Evolutionary conservation across 2,329 filamentous ascomycete species (phyloP), one percentile per base, ranked within the genome.

Genomic region (Fusarium albosuccineum): DNA sequence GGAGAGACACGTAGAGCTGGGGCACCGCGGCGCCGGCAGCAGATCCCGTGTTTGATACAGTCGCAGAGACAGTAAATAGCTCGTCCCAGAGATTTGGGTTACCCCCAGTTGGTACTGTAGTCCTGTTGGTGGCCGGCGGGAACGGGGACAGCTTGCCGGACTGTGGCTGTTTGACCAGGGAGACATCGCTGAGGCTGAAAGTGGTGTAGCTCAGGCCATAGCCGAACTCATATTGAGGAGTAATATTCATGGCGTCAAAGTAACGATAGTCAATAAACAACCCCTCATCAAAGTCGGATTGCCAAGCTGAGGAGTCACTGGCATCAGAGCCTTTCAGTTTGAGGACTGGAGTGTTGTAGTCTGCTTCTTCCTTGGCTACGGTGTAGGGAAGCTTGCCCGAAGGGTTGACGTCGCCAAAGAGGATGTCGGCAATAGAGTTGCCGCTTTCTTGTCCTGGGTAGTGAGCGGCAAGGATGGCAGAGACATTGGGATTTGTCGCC

Each of bases 201-300:
- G 83, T 88, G 2, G 91, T 92, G 79, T 92, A 93, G 13, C 89
- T 91, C 2, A 95, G 80, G 1, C 92, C 92, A 68, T 92, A 89
- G 9, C 92, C 92, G 74, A 95, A 95, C 46, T 90, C 86, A 75
- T 93, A 94, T 2, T 89, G 82, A 0, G 89, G 86, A 1, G 82
- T 80, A 4, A 88, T 83, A 29, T 87, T 82, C 6, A 84, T 82
- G 66, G 86, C 88, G 72, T 95, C 92, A 74, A 92, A 94, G 78
- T 89, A 92, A 11, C 91, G 84, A 77, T 95, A 95, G 4, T 92
- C 92, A 34, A 30, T 65, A 3, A 64, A 17, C 0, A 46, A 40
- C 1, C 50, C 50, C 11, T 33, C 30, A 11, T 46, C 17, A 64
- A 2, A 65, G 29, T 9, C 62, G 53, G 9, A 60, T 61, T 0